These are phyloP conservation scores for Dissophora globulifera DNA, from an alignment of 192 early-diverging fungal genomes.

Conservation along the genomic window DNA sequence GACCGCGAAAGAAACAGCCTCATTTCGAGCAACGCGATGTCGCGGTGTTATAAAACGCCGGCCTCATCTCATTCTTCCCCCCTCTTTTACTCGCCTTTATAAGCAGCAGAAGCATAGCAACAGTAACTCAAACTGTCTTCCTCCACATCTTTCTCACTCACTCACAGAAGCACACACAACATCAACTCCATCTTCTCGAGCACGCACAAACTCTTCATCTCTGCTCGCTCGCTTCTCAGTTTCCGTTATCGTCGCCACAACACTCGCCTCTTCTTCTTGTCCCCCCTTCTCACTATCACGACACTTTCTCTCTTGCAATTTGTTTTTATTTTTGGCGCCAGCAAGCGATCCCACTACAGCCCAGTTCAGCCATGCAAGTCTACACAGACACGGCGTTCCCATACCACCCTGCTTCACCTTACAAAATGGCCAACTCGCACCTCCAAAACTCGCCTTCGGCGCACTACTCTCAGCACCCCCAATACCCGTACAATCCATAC, in stretches of 20 bases:
- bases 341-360: not conserved
- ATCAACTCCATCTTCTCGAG: not conserved
- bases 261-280: not conserved
- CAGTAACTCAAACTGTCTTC: too few relatives aligned
- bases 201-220: too few relatives aligned
- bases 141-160: not conserved
- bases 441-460: not conserved
- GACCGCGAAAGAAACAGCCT: too few relatives aligned
- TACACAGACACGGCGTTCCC: conserved; percentile 12
- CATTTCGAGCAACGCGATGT: too few relatives aligned
- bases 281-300: not conserved
- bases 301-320: not conserved
- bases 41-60: too few relatives aligned
- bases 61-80: too few relatives aligned
- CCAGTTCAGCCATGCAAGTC: conserved; percentile 26
- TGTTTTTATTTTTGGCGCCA: not conserved
- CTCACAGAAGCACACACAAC: not conserved
- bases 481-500: conserved; percentile 42
- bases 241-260: too few relatives aligned
- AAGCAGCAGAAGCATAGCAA: too few relatives aligned
- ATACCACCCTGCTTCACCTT: conserved; percentile 1
- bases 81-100: too few relatives aligned
- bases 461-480: conserved; percentile 18
- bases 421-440: conserved; percentile 1
- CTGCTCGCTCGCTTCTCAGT: too few relatives aligned